These are phyloP conservation scores for Kwoniella sp. DNA, from an alignment of 768 basidiomycete genomes.

Conservation along the genomic window DNA sequence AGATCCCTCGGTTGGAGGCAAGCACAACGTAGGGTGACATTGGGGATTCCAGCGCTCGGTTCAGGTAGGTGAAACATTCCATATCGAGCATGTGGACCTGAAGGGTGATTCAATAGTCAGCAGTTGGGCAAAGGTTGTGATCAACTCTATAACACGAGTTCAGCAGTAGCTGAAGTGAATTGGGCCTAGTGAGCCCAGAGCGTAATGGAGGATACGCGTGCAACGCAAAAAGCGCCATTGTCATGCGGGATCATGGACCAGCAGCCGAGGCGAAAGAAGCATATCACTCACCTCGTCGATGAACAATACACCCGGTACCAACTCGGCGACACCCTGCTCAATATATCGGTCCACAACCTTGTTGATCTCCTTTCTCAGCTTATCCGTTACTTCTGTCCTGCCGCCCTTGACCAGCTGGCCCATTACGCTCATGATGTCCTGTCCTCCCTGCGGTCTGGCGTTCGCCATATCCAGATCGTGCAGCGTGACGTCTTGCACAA, in stretches of 20 bases:
- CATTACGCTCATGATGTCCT: conserved; percentile 99
- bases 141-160: no score
- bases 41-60: conserved; percentile 88
- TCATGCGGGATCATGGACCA: neutral
- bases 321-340: conserved; percentile 96
- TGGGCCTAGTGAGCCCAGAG: neutral
- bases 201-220: neutral
- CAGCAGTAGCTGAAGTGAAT: neutral
- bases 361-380: conserved; percentile 91
- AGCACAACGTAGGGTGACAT: conserved; percentile 98
- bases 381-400: conserved; percentile 95
- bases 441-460: conserved; percentile 83
- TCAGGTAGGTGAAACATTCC: conserved; percentile 98
- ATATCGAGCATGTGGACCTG: conserved; percentile 99
- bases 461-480: conserved; percentile 97
- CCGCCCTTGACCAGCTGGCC: conserved; percentile 82
- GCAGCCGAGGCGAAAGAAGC: neutral
- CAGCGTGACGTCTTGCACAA: conserved; percentile 91
- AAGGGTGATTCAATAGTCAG: neutral
- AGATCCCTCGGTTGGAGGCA: conserved; percentile 92
- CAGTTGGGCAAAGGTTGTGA: no score
- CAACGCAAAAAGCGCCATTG: no score
- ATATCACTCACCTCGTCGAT: conserved; percentile 81
- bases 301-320: conserved; percentile 96
- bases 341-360: conserved; percentile 97